phyloP scores from a whole-genome alignment of 495 filamentous ascomycete species.

The Lasiosphaeria miniovina region DNA sequence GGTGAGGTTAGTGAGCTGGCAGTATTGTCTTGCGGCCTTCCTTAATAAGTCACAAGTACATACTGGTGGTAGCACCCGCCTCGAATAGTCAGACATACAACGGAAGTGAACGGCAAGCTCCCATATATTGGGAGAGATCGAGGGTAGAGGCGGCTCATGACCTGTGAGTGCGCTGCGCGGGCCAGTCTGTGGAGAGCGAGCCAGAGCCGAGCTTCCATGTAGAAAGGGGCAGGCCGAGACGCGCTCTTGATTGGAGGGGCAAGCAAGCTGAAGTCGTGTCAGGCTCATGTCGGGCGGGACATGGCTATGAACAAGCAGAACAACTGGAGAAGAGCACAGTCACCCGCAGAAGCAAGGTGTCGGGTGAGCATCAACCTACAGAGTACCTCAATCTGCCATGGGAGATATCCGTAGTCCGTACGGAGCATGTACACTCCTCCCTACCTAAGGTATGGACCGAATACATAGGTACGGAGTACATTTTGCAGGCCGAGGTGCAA shows the following conservation, averaged over 20 bases:
- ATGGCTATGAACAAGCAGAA: slow-evolving; percentile 4
- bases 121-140: background rate
- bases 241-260: slow-evolving; percentile 15
- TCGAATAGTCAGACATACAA: no score
- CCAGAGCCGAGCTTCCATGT: background rate
- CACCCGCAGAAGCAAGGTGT: background rate
- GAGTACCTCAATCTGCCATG: no score
- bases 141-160: background rate
- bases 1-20: no score
- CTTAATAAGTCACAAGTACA: no score
- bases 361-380: background rate
- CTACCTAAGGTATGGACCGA: no score
- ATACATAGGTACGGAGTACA: no score
- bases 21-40: no score
- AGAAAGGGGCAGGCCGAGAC: background rate
- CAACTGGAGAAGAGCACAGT: slow-evolving; percentile 17
- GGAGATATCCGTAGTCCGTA: no score
- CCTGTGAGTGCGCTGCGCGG: background rate
- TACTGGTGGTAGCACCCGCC: no score
- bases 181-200: background rate
- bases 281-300: slow-evolving; percentile 22
- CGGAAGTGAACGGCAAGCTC: background rate
- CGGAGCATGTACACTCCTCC: no score
- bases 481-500: no score
- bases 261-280: slow-evolving; percentile 20